phyloP scores from a whole-genome alignment of 257 asterid genomes.

The Solanum rostratum region DNA sequence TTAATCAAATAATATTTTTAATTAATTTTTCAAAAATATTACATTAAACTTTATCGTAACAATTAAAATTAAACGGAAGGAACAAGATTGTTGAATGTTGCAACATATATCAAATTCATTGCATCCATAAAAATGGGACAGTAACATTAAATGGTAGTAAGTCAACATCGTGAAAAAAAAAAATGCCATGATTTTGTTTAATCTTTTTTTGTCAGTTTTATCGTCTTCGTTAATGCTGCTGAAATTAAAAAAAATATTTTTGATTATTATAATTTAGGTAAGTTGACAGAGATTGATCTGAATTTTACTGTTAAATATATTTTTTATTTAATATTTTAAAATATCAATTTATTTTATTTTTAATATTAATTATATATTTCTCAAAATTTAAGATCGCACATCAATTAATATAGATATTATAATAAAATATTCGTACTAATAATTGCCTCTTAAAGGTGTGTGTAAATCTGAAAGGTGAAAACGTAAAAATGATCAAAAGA shows the following conservation, averaged over 20 bases:
- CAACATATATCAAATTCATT: not conserved
- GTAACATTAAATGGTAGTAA: not conserved
- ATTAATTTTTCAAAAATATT: no score
- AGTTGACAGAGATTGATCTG: not conserved
- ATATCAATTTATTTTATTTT: no score
- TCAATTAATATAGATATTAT: not conserved
- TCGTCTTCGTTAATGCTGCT: not conserved
- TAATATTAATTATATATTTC: not conserved
- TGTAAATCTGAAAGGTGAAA: not conserved
- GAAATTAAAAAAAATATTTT: not conserved
- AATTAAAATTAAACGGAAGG: no score
- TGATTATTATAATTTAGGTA: not conserved
- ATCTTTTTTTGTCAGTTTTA: not conserved
- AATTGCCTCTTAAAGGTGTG: not conserved
- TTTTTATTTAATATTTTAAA: not conserved
- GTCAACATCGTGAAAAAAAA: not conserved
- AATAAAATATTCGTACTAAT: not conserved
- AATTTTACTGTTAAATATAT: not conserved
- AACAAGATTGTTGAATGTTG: not conserved
- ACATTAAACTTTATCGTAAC: no score
- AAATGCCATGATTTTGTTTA: not conserved
- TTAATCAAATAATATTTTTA: no score
- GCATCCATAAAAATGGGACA: not conserved
- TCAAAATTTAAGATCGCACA: not conserved
- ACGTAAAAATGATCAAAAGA: not conserved